Evolutionary conservation across 257 asterid species (phyloP).

Genomic region (Catharanthus roseus): DNA sequence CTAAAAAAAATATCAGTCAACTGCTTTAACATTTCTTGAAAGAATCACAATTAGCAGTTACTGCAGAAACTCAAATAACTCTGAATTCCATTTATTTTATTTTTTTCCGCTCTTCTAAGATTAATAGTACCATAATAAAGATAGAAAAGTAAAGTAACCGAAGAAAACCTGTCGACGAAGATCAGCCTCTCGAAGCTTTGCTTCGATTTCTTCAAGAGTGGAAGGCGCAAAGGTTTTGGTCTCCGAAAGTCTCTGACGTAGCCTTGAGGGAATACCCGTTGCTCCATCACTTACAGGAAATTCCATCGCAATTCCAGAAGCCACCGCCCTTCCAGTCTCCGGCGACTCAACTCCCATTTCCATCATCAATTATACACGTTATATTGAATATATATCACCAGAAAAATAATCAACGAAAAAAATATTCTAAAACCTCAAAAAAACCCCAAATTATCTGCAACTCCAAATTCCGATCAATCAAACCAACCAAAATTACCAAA

Average conservation of each 20-base stretch:
- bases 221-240: conserved; percentile 55
- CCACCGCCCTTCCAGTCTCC: conserved; percentile 50
- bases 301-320: conserved; percentile 62
- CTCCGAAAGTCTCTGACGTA: conserved; percentile 73
- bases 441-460: not conserved
- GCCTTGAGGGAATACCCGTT: conserved; percentile 64
- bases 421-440: not conserved
- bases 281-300: conserved; percentile 72
- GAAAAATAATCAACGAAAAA: not conserved
- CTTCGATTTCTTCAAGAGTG: conserved; percentile 74
- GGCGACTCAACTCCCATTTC: conserved; percentile 53
- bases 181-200: conserved; percentile 84
- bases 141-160: not conserved
- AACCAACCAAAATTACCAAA: not conserved
- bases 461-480: not conserved
- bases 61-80: not conserved
- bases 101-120: not conserved
- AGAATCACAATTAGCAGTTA: not conserved
- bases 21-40: not conserved
- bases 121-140: not conserved
- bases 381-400: not conserved
- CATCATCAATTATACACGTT: conserved; percentile 2
- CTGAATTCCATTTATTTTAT: not conserved
- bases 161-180: conserved; percentile 76
- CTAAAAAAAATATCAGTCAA: not conserved